phyloP scores from a whole-genome alignment of 192 early-diverging fungal species.

The Backusella macrospora region DNA sequence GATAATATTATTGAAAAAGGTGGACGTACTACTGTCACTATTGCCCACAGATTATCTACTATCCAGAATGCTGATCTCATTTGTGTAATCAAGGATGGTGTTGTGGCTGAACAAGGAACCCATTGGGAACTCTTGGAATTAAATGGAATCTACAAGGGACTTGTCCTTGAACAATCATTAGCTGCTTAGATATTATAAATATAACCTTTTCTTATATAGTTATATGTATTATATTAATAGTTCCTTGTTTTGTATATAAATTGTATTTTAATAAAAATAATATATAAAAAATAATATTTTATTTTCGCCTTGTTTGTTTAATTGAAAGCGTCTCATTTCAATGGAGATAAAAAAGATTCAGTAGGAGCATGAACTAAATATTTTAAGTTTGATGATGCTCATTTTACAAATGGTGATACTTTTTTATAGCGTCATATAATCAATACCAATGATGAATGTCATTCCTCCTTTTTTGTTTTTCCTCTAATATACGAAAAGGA shows the following conservation, averaged over 20 bases:
- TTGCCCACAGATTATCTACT: constrained; percentile 75
- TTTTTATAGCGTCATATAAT: no score
- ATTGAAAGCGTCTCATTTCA: no score
- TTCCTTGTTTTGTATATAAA: not conserved
- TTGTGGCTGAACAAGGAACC: constrained; percentile 70
- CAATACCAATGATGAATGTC: no score
- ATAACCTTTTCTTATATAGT: not conserved
- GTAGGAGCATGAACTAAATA: no score
- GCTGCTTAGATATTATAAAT: constrained; percentile 30
- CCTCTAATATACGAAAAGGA: no score
- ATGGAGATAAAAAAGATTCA: no score
- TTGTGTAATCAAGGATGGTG: constrained; percentile 76
- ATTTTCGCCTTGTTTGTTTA: no score
- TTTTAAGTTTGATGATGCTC: no score
- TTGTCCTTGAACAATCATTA: constrained; percentile 70
- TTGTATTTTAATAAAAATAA: not conserved
- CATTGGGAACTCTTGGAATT: constrained; percentile 73
- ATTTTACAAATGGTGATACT: no score
- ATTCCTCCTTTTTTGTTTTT: no score
- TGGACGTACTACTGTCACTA: constrained; percentile 72
- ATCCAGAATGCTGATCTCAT: constrained; percentile 84
- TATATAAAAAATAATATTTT: no score
- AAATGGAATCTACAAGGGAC: constrained; percentile 60
- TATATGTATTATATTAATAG: not conserved
- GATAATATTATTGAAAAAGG: constrained; percentile 59